phyloP scores from a whole-genome alignment of 2,329 filamentous ascomycete species.

The Metarhizium sp. region DNA sequence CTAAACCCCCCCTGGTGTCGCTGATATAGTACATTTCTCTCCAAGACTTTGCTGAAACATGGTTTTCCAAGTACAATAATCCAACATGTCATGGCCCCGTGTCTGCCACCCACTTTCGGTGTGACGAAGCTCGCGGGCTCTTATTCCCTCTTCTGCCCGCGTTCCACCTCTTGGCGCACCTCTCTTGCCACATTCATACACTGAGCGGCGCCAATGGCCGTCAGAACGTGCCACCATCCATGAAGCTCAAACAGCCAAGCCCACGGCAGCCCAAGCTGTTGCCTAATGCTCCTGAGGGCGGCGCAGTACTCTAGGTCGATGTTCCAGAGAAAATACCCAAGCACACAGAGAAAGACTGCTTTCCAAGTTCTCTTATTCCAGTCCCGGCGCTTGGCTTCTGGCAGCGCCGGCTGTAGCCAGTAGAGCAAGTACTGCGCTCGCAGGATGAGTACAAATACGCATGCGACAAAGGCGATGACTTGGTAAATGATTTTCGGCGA shows the following conservation, averaged over 20 bases:
- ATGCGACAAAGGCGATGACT: constrained; percentile 40
- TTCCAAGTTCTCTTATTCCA: background rate
- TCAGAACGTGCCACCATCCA: constrained; percentile 56
- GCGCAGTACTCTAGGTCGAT: constrained; percentile 26
- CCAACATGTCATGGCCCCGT: too few relatives aligned
- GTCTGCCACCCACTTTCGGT: too few relatives aligned
- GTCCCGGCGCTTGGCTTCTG: constrained; percentile 6
- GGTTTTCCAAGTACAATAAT: too few relatives aligned
- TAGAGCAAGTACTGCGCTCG: background rate
- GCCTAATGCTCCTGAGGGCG: constrained; percentile 34
- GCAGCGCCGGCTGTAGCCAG: background rate
- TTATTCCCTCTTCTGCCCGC: constrained; percentile 7
- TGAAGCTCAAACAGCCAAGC: constrained; percentile 49
- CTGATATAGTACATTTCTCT: too few relatives aligned
- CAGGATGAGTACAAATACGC: constrained; percentile 30
- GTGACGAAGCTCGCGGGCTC: background rate
- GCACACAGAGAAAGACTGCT: background rate
- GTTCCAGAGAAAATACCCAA: constrained; percentile 11
- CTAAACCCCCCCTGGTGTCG: too few relatives aligned
- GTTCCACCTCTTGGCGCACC: constrained; percentile 13
- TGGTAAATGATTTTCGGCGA: constrained; percentile 35
- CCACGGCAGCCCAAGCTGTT: constrained; percentile 41
- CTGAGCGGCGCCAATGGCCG: constrained; percentile 40
- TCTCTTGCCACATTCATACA: constrained; percentile 25
- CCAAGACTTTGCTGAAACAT: too few relatives aligned